A percentile compares a stretch with the other conserved stretches of the same genome.
These are phyloP conservation scores for Sugiyamaella boreocaroliniensis DNA, from an alignment of 805 yeast genomes.

Conservation along the genomic window DNA sequence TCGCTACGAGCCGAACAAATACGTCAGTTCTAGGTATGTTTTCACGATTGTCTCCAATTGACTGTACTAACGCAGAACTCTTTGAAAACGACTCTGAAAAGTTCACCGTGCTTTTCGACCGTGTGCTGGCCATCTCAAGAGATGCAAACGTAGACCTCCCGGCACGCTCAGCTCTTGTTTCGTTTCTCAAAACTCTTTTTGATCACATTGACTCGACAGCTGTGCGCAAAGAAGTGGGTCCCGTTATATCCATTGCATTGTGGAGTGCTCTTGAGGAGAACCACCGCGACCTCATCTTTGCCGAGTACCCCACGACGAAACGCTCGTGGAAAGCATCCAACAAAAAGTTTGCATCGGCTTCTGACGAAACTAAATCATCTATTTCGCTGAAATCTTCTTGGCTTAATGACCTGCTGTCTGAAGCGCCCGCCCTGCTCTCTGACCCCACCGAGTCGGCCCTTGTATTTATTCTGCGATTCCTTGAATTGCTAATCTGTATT, in stretches of 20 bases:
- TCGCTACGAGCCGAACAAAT: slow-evolving; percentile 1
- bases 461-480: slow-evolving; percentile 9
- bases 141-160: slow-evolving; percentile 7
- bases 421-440: not conserved
- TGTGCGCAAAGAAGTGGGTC: slow-evolving; percentile 24
- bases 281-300: slow-evolving; percentile 18
- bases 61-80: not conserved
- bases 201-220: slow-evolving; percentile 20
- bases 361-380: not conserved
- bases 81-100: slow-evolving; percentile 21
- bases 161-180: slow-evolving; percentile 15
- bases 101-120: slow-evolving; percentile 30
- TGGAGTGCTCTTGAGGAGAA: slow-evolving; percentile 29
- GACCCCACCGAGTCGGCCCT: not conserved
- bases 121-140: slow-evolving; percentile 20
- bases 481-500: slow-evolving; percentile 27
- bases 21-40: not conserved
- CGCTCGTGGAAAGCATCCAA: slow-evolving; percentile 23
- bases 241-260: slow-evolving; percentile 31
- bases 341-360: slow-evolving; percentile 13
- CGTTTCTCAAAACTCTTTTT: slow-evolving; percentile 24
- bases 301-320: slow-evolving; percentile 14
- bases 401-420: not conserved
- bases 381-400: not conserved
- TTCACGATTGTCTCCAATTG: not conserved